Conservation (phyloP, 2,329 filamentous ascomycete species). For the Aspergillus flavus region DNA sequence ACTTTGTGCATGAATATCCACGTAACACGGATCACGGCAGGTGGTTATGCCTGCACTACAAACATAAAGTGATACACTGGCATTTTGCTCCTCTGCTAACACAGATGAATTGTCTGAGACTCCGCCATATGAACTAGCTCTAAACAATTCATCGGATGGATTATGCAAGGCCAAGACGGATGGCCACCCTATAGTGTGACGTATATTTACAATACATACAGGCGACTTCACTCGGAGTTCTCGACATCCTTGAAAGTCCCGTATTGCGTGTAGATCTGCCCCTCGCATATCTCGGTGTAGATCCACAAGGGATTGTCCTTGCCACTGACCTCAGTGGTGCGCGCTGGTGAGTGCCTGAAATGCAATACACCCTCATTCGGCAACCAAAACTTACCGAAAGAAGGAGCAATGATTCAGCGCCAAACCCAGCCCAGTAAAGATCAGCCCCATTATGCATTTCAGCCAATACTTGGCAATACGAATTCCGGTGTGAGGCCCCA, state of each 20-base stretch:
- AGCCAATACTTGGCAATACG: neutral
- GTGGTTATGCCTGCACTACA: no score
- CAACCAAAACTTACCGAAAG: neutral
- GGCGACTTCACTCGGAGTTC: no score
- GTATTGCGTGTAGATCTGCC: neutral
- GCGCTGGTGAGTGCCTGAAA: no score
- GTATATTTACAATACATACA: neutral
- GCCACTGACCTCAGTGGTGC: neutral
- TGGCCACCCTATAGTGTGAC: neutral
- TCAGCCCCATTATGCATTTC: neutral
- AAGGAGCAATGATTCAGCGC: neutral
- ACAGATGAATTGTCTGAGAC: no score
- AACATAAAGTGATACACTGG: no score
- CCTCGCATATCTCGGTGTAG: neutral
- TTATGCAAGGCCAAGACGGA: neutral
- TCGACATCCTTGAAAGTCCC: no score
- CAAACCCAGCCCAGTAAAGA: neutral
- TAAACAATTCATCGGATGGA: no score
- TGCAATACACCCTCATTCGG: no score
- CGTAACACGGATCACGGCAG: no score
- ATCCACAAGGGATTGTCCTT: neutral
- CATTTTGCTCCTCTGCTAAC: no score
- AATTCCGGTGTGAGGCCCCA: conserved; percentile 19
- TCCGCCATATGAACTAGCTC: no score
- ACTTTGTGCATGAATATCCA: no score